Evolutionary conservation across 1,284 basidiomycete genomes (phyloP).

Genomic region (Abortiporus biennis): DNA sequence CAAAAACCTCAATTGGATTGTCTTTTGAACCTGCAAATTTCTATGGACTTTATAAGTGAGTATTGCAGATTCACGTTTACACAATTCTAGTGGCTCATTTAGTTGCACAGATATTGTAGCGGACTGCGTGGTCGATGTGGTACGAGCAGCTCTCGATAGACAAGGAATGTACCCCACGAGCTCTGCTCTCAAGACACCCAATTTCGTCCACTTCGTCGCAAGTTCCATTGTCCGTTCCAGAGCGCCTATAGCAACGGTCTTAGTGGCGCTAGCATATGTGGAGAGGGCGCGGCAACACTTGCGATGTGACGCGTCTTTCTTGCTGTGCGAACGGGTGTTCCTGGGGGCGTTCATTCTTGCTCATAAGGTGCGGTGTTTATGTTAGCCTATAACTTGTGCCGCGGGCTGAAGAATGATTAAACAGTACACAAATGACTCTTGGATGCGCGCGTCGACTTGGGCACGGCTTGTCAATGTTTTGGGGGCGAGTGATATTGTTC

Average conservation of each 20-base stretch:
- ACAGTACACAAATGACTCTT: slow-evolving; percentile 58
- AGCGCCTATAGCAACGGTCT: slow-evolving; percentile 54
- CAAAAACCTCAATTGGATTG: not conserved
- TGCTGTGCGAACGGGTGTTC: slow-evolving; percentile 75
- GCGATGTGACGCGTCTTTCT: slow-evolving; percentile 69
- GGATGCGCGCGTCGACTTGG: slow-evolving; percentile 59
- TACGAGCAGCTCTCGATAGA: slow-evolving; percentile 50
- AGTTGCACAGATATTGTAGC: slow-evolving; percentile 52
- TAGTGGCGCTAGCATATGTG: slow-evolving; percentile 65
- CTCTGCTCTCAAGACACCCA: slow-evolving; percentile 37
- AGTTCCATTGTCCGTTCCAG: slow-evolving; percentile 64
- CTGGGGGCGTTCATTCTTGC: slow-evolving; percentile 67
- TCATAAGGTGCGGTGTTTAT: slow-evolving; percentile 56
- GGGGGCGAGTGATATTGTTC: slow-evolving; percentile 6
- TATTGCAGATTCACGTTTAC: not conserved
- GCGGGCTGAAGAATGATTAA: slow-evolving; percentile 36
- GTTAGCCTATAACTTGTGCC: too few species aligned
- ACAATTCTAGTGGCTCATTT: too few species aligned
- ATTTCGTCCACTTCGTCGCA: slow-evolving; percentile 55
- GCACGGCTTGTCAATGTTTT: slow-evolving; percentile 34
- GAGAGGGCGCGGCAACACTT: slow-evolving; percentile 66
- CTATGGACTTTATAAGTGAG: not conserved
- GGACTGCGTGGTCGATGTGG: slow-evolving; percentile 60
- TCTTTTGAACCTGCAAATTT: not conserved
- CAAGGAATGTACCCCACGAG: slow-evolving; percentile 50